phyloP scores from a whole-genome alignment of 768 basidiomycete species.

The Mycena galericulata region DNA sequence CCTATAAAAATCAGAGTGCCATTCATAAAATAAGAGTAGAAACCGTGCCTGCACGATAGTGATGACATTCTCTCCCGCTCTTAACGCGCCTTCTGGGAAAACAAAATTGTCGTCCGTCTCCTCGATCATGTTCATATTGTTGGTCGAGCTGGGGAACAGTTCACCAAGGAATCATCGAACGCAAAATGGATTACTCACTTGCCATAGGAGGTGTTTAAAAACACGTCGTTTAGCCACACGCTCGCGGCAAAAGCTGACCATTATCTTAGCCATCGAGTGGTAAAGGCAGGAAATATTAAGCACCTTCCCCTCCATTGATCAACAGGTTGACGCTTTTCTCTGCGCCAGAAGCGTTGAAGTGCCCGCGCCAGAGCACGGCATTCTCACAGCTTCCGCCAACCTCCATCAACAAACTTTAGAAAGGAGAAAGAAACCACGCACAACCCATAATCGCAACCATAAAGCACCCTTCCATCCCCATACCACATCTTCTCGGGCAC shows the following conservation, averaged over 20 bases:
- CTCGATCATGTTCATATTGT: constrained; percentile 68
- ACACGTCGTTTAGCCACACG: constrained; percentile 82
- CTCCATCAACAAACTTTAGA: constrained; percentile 11
- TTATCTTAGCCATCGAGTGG: background rate
- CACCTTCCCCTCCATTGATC: constrained; percentile 86
- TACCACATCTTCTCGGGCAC: constrained; percentile 77
- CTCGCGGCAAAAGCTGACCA: constrained; percentile 80
- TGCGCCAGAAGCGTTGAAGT: constrained; percentile 72
- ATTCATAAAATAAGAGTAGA: background rate
- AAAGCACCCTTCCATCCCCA: constrained; percentile 82
- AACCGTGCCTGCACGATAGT: constrained; percentile 77
- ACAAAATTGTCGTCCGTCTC: constrained; percentile 77
- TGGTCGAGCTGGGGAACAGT: constrained; percentile 66
- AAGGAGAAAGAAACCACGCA: constrained; percentile 48
- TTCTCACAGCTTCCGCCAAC: constrained; percentile 77
- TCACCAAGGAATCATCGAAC: background rate
- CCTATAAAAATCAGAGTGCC: constrained; percentile 51
- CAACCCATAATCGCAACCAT: constrained; percentile 92
- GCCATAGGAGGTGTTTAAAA: constrained; percentile 80
- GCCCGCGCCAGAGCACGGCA: constrained; percentile 83
- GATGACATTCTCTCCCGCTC: constrained; percentile 76
- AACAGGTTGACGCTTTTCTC: constrained; percentile 79
- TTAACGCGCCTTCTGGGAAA: constrained; percentile 70
- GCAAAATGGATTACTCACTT: constrained; percentile 58
- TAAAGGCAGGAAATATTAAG: background rate